Evolutionary conservation across 495 filamentous ascomycete genomes (phyloP), one percentile per base, ranked within the genome.

Genomic region (Neurospora intermedia): DNA sequence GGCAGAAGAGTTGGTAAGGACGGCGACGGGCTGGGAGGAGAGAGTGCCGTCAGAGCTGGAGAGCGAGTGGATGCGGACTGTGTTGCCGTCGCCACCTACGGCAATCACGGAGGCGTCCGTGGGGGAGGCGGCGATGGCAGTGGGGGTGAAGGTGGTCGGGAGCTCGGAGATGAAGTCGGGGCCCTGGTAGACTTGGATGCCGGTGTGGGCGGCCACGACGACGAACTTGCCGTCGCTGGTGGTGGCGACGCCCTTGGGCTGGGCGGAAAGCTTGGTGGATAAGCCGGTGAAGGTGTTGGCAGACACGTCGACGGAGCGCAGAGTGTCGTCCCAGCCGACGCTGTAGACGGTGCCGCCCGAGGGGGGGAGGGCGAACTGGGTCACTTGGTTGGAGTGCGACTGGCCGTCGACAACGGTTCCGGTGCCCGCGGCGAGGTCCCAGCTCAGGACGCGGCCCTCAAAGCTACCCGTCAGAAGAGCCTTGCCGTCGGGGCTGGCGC

Each of bases 271-370:
- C 73, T 86, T 85, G n/a, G 77, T 59, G 4, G 84, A 77, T 18
- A 78, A 82, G 71, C 85, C 85, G 18, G 83, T 75, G 73, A 88
- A 89, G 11, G 82, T 85, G 69, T 84, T 85, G 39, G 82, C 81
- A 20, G 84, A 79, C 69, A 83, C 81, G 74, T 96, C 92, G 74
- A 96, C 86, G 46, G 88, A 90, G 73, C 94, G 92, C 45, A 97
- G 88, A 6, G 93, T 94, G 80, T 99, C 96, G 81, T 99, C 96
- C 96, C 96, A 98, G 76, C 89, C 94, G 18, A 94, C 91, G 82
- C 92, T 96, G 83, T 93, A 94, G 40, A 93, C 88, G 73, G 89
- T 84, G 40, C 89, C 86, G 6, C n/a, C 40, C 6, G 80, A 76
- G 71, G 84, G 82, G 1, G 90, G 82, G 23, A 27, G 11, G 3